Conservation (phyloP, 2,329 filamentous ascomycete species). For the Endoconidiophora laricicola region DNA sequence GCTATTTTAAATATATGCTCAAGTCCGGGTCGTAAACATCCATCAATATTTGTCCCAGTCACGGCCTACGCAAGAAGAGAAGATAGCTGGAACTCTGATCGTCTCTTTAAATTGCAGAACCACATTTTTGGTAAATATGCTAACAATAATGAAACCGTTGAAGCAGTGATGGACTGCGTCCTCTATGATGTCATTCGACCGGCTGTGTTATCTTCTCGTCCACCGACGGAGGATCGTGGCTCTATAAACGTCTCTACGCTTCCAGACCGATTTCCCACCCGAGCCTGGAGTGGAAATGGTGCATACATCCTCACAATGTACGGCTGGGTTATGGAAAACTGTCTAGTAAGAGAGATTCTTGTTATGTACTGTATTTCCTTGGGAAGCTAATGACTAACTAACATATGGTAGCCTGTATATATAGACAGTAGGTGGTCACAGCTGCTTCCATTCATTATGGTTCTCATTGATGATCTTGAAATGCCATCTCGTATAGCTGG, state of each 20-base stretch:
- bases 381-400: background rate
- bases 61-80: background rate
- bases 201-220: too few relatives aligned
- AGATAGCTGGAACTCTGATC: too few relatives aligned
- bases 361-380: too few relatives aligned
- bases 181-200: conserved; percentile 3
- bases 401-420: conserved; percentile 21
- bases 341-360: conserved; percentile 1
- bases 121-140: background rate
- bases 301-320: conserved; percentile 7
- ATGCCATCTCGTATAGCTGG: conserved; percentile 36
- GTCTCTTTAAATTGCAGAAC: too few relatives aligned
- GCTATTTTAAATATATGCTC: background rate
- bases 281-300: conserved; percentile 7
- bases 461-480: conserved; percentile 48
- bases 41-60: background rate
- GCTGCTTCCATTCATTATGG: conserved; percentile 52
- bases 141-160: background rate
- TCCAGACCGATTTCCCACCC: conserved; percentile 8
- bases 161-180: conserved; percentile 4
- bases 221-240: too few relatives aligned
- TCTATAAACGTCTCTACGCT: background rate
- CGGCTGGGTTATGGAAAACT: conserved; percentile 11
- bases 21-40: background rate
- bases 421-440: conserved; percentile 47